phyloP scores from a whole-genome alignment of 768 basidiomycete genomes.

The Termitomyces bulborhizus region DNA sequence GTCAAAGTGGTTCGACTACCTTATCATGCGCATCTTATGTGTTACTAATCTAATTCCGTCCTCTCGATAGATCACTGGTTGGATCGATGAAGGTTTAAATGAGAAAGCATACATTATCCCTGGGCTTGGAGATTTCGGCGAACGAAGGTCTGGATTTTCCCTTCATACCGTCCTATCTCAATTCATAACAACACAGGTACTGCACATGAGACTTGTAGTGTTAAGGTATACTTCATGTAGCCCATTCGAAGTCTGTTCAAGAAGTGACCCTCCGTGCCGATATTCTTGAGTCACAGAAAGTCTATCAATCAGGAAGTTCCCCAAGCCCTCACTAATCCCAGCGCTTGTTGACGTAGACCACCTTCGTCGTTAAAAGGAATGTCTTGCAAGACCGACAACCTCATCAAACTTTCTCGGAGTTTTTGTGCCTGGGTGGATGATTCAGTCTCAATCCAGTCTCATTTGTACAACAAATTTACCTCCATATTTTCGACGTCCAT shows the following conservation, averaged over 20 bases:
- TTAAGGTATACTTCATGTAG: background rate
- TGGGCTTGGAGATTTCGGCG: conserved; percentile 96
- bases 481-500: background rate
- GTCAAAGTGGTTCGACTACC: conserved; percentile 63
- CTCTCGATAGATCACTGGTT: conserved; percentile 72
- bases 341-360: conserved; percentile 4
- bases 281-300: background rate
- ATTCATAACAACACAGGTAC: background rate
- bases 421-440: background rate
- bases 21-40: background rate
- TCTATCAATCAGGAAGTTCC: background rate
- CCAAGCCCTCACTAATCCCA: conserved; percentile 1
- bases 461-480: background rate
- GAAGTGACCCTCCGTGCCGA: background rate
- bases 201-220: background rate
- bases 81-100: conserved; percentile 92
- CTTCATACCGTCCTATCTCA: background rate
- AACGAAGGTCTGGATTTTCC: conserved; percentile 52
- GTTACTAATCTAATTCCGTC: background rate
- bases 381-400: conserved; percentile 5
- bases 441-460: background rate
- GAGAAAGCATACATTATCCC: conserved; percentile 89
- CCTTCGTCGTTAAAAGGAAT: conserved; percentile 10
- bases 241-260: background rate
- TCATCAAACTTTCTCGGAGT: conserved; percentile 5